Conservation (phyloP, 768 basidiomycete genomes). For the Austroboletus festivus region DNA sequence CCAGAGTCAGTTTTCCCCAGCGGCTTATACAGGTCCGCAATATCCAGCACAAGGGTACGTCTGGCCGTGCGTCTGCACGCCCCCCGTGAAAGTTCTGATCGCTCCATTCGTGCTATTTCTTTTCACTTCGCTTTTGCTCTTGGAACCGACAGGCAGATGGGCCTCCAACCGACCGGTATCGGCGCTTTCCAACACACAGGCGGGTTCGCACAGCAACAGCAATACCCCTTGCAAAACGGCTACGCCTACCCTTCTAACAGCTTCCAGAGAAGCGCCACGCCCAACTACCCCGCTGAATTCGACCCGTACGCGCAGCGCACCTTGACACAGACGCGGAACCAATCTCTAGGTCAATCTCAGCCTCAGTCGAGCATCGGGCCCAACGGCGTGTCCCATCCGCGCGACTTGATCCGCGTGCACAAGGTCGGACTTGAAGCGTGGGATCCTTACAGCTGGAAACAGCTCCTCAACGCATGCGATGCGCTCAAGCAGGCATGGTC, state of each 20-base stretch:
- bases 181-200: constrained; percentile 47
- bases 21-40: constrained; percentile 23
- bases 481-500: constrained; percentile 67
- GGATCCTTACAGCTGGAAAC: constrained; percentile 72
- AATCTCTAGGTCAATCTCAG: too few species aligned
- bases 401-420: constrained; percentile 61
- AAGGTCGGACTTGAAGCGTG: constrained; percentile 69
- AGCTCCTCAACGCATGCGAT: constrained; percentile 60
- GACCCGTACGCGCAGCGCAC: constrained; percentile 35
- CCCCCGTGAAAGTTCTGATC: constrained; percentile 1
- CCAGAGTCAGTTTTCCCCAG: constrained; percentile 23
- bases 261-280: constrained; percentile 20
- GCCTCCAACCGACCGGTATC: constrained; percentile 31
- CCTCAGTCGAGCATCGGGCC: constrained; percentile 16
- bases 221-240: constrained; percentile 17
- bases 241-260: constrained; percentile 28
- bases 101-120: neutral
- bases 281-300: constrained; percentile 37
- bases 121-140: neutral
- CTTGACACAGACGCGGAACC: neutral
- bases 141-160: constrained; percentile 23
- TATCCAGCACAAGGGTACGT: constrained; percentile 21
- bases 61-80: neutral
- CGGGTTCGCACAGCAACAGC: constrained; percentile 57
- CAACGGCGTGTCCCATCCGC: constrained; percentile 53